Base-by-base conservation (phyloP, 1,284 basidiomycete genomes). In the Marasmius oreades region DNA sequence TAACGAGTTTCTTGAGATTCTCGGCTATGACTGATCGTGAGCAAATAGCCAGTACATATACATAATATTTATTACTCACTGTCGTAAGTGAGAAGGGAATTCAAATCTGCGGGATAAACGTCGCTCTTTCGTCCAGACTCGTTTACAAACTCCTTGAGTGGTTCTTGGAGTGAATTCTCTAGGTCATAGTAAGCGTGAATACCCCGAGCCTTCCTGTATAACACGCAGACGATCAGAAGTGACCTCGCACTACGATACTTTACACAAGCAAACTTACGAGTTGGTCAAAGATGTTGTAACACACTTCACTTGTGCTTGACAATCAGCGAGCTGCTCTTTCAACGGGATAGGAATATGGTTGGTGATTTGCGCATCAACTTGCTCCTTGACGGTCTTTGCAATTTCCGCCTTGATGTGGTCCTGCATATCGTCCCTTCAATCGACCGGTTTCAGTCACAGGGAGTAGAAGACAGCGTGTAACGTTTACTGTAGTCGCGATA, bases 81-180 rank as follows among this genome's bases (percentile, higher is more conserved):
- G 52, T 79, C 74, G 63, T 84, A 86, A 3, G 70, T 68, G 55
- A 82, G 75, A 4, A 85, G 66, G 3, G 77, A 75, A 51, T 72
- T 68, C 34, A 85, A 61, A 58, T 82, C 76, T 0, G 69, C 65
- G 1, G 84, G 84, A 59, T 75, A 85, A 12, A 76, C 57, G 0
- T 67, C 62, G 65, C 81, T 82, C 57, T 64, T 68, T 50, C 68
- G 73, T 2, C 82, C 82, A 59, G 81, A 75, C 3, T 69, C 61
- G 56, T 73, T 80, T 57, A 80, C 58, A n/a, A 85, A 71, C 2
- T 69, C 64, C 6, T 68, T 66, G 37, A 86, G 67, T 1, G 66
- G 64, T 51, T 82, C 79, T 56, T 77, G 69, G 72, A 1, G 70
- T 61, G 42, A 24, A 16, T 18, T 24, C 34, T 22, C 4, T 23